These are phyloP conservation scores for Salisapilia sapeloensis DNA, from an alignment of 352 stramenopile species.

Conservation along the genomic window DNA sequence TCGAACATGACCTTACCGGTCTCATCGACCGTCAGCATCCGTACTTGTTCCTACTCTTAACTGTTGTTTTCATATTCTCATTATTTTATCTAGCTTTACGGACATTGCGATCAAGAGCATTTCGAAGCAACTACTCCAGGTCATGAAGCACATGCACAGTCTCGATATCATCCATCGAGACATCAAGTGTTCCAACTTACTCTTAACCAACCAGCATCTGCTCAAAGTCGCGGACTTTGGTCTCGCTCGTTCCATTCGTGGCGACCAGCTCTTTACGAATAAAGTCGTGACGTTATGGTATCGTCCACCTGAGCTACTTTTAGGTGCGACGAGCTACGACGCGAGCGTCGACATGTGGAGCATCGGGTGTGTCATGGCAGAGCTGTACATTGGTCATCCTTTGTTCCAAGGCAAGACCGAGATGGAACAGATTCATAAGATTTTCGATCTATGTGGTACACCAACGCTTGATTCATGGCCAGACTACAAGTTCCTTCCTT, in stretches of 20 bases:
- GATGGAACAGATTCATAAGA: slow-evolving; percentile 77
- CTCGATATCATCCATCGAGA: slow-evolving; percentile 80
- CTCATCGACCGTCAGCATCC: slow-evolving; percentile 74
- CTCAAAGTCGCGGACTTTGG: slow-evolving; percentile 81
- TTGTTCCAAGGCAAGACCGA: slow-evolving; percentile 81
- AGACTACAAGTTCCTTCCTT: slow-evolving; percentile 73
- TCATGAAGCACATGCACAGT: slow-evolving; percentile 80
- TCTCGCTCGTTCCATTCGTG: slow-evolving; percentile 65
- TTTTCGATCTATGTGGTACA: slow-evolving; percentile 78
- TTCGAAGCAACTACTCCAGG: slow-evolving; percentile 73
- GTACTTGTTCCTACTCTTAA: slow-evolving; percentile 11
- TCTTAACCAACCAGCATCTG: slow-evolving; percentile 60
- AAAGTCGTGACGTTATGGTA: slow-evolving; percentile 96
- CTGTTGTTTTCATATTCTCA: background rate
- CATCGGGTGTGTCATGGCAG: slow-evolving; percentile 81
- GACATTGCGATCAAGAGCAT: slow-evolving; percentile 78
- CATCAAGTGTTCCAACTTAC: slow-evolving; percentile 88
- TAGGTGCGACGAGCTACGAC: slow-evolving; percentile 88
- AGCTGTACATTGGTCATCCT: slow-evolving; percentile 74
- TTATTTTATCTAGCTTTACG: slow-evolving; percentile 27
- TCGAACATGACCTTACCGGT: slow-evolving; percentile 80
- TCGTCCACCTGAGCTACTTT: slow-evolving; percentile 84
- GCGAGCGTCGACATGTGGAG: slow-evolving; percentile 92
- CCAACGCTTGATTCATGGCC: slow-evolving; percentile 68
- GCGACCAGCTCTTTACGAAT: slow-evolving; percentile 85